Evolutionary conservation across 2,329 filamentous ascomycete genomes (phyloP), one percentile per base, ranked within the genome.

Genomic region (Pseudopithomyces maydicus): DNA sequence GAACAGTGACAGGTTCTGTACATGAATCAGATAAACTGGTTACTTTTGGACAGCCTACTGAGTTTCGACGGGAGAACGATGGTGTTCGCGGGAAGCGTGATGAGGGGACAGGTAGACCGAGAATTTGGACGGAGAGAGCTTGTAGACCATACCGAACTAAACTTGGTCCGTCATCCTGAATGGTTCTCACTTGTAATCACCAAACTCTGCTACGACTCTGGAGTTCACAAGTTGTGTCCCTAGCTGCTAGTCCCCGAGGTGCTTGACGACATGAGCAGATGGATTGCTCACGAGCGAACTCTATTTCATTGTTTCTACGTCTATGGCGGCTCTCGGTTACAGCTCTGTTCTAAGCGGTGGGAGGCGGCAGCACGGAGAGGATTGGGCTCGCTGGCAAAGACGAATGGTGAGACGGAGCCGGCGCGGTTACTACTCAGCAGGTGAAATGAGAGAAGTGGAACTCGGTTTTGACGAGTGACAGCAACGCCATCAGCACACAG

Each of bases 361-460:
- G 3, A 20, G 6, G 19, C 22, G 42, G 17, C 4, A 17, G 8
- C 33, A 33, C 12, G 7, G n/a, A 29, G 19, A 19, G 22, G 20
- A 50, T 29, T n/a, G 35, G 29, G 32, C 23, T n/a, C 23, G 33
- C 17, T 29, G 39, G 45, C 11, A 29, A 41, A 32, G 38, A 47
- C 14, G 7, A 23, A 41, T 36, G 7, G 44, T 49, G 54, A 56
- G 43, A 52, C 54, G 35, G 29, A 45, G 39, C 23, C 50, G 36
- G 50, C 44, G 46, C 53, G 42, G 35, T 23, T 36, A 14, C 41
- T 46, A 36, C 12, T 19, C 20, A 54, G 26, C 29, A 42, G 1
- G 15, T 20, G 42, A 41, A 47, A 46, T 35, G 47, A 42, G 20
- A 42, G 48, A 46, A 26, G 54, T 56, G 54, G 47, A 42, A 45